Conservation (phyloP, 1,139 yeast species). For the Saccharomyces hybrid region DNA sequence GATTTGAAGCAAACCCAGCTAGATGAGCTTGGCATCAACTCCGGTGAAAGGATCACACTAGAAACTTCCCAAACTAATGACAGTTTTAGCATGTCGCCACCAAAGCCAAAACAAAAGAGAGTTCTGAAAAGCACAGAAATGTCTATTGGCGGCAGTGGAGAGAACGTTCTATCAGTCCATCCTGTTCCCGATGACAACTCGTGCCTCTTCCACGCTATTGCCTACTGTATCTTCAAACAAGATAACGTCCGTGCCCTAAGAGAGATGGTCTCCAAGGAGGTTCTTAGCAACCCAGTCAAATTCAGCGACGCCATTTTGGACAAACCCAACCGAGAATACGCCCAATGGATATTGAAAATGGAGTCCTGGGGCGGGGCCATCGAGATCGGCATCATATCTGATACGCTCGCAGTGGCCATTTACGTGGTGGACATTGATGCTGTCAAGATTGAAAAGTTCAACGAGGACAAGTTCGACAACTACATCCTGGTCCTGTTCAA, state of each 20-base stretch:
- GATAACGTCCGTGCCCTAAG: slow-evolving; percentile 28
- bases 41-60: slow-evolving; percentile 49
- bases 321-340: slow-evolving; percentile 43
- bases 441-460: slow-evolving; percentile 52
- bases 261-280: slow-evolving; percentile 26
- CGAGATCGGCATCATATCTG: slow-evolving; percentile 59
- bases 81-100: not conserved
- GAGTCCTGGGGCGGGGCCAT: slow-evolving; percentile 86
- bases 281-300: slow-evolving; percentile 38
- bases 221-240: slow-evolving; percentile 41
- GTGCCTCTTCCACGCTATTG: slow-evolving; percentile 64
- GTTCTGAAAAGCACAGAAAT: slow-evolving; percentile 9
- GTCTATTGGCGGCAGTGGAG: slow-evolving; percentile 9
- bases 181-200: slow-evolving; percentile 75
- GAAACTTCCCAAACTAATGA: not conserved
- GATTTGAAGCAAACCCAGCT: slow-evolving; percentile 19
- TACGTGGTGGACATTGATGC: slow-evolving; percentile 64
- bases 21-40: slow-evolving; percentile 39
- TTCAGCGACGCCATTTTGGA: slow-evolving; percentile 60
- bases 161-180: slow-evolving; percentile 36
- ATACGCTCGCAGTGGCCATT: slow-evolving; percentile 46
- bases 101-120: slow-evolving; percentile 3
- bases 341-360: slow-evolving; percentile 52
- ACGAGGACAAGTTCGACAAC: slow-evolving; percentile 34
- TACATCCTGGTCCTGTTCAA: slow-evolving; percentile 55